Evolutionary conservation across 1,139 yeast genomes (phyloP).

Genomic region (Taiozyma sp.): DNA sequence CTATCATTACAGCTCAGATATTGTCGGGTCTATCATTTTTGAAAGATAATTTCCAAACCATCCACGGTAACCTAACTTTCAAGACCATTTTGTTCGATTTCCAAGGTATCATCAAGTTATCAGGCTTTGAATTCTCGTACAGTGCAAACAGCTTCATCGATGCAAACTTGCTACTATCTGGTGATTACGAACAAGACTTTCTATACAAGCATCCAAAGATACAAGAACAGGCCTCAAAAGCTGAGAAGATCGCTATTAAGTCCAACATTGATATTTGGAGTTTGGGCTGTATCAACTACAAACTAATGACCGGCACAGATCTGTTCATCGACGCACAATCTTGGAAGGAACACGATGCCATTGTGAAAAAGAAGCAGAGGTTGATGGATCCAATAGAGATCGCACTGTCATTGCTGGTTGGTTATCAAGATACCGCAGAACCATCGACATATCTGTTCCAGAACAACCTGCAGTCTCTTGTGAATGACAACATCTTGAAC

Average conservation of each 20-base stretch:
- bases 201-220: conserved; percentile 11
- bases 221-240: conserved; percentile 1
- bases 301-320: conserved; percentile 18
- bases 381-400: not conserved
- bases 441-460: not conserved
- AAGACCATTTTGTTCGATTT: conserved; percentile 3
- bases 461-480: not conserved
- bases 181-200: not conserved
- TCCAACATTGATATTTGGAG: conserved; percentile 13
- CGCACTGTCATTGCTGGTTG: not conserved
- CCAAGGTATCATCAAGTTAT: conserved; percentile 4
- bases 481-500: not conserved
- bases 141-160: not conserved
- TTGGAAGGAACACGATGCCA: not conserved
- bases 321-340: conserved; percentile 4
- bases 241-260: not conserved
- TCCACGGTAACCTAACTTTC: conserved; percentile 6
- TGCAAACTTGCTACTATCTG: conserved; percentile 4
- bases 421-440: not conserved
- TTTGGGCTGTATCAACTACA: conserved; percentile 20
- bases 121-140: conserved; percentile 9
- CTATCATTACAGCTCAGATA: conserved; percentile 1
- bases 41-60: not conserved
- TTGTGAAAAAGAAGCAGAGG: not conserved
- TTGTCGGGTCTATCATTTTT: conserved; percentile 1